phyloP scores from a whole-genome alignment of 495 filamentous ascomycete species.

The Aspergillus avenaceus region DNA sequence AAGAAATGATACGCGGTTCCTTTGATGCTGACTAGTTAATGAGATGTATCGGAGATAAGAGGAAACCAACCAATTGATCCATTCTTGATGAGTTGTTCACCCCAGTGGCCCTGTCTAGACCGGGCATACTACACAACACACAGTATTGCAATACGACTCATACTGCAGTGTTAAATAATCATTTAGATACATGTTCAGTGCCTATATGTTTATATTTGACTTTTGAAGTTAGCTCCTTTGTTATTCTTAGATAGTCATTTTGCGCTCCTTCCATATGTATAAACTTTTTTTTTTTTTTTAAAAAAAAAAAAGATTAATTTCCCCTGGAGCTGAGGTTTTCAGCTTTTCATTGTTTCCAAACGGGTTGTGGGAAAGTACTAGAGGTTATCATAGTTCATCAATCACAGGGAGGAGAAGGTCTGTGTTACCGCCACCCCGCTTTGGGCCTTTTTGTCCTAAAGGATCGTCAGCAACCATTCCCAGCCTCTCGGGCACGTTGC shows the following conservation, averaged over 20 bases:
- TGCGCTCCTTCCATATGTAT: no score
- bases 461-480: constrained; percentile 3
- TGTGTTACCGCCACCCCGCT: constrained; percentile 16
- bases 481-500: constrained; percentile 8
- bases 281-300: no score
- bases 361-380: background rate
- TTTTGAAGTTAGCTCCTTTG: no score
- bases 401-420: background rate
- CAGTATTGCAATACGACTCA: background rate
- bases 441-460: constrained; percentile 1
- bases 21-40: background rate
- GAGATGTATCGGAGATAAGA: background rate
- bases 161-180: no score
- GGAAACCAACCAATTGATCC: background rate
- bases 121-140: background rate
- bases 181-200: no score
- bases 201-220: no score
- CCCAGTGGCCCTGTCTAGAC: background rate
- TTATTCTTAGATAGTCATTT: no score
- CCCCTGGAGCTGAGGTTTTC: no score
- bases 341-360: background rate
- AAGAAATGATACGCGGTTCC: background rate
- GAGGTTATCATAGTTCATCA: no score
- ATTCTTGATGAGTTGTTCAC: background rate
- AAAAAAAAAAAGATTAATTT: no score